Percentiles rank a stretch among this genome's conserved stretches.
Evolutionary conservation across 2,329 filamentous ascomycete genomes (phyloP).

Genomic region (Ascochyta pisi): DNA sequence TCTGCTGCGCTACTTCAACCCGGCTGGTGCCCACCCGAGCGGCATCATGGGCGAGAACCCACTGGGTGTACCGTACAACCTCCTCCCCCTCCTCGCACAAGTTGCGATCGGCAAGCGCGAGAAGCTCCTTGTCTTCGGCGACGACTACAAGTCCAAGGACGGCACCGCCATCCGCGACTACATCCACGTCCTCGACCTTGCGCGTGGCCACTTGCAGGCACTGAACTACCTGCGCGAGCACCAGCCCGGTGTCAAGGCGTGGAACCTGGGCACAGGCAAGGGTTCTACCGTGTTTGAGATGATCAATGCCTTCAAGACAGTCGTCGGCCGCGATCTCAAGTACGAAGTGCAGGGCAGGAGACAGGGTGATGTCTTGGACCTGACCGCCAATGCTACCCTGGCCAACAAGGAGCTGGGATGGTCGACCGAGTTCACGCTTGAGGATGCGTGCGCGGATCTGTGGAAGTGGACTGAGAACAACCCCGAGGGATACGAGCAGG

Average conservation of each 20-base stretch:
- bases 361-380: constrained; percentile 88
- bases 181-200: constrained; percentile 93
- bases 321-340: constrained; percentile 82
- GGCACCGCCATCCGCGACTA: constrained; percentile 97
- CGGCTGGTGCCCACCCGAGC: constrained; percentile 89
- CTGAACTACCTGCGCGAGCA: constrained; percentile 87
- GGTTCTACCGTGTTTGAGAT: constrained; percentile 98
- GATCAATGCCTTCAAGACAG: constrained; percentile 88
- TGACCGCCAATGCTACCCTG: constrained; percentile 87
- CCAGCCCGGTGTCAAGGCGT: constrained; percentile 88
- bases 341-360: constrained; percentile 86
- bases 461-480: constrained; percentile 99
- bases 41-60: constrained; percentile 99
- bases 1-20: constrained; percentile 96
- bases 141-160: constrained; percentile 90
- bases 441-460: constrained; percentile 90
- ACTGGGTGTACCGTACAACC: constrained; percentile 92
- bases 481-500: constrained; percentile 90
- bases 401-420: constrained; percentile 90
- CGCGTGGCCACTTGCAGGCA: constrained; percentile 83
- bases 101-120: constrained; percentile 94
- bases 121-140: constrained; percentile 92
- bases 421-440: constrained; percentile 89
- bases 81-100: constrained; percentile 91
- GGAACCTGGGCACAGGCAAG: constrained; percentile 94